phyloP scores from a whole-genome alignment of 108 stramenopile species.

The Epithemia pelagica region DNA sequence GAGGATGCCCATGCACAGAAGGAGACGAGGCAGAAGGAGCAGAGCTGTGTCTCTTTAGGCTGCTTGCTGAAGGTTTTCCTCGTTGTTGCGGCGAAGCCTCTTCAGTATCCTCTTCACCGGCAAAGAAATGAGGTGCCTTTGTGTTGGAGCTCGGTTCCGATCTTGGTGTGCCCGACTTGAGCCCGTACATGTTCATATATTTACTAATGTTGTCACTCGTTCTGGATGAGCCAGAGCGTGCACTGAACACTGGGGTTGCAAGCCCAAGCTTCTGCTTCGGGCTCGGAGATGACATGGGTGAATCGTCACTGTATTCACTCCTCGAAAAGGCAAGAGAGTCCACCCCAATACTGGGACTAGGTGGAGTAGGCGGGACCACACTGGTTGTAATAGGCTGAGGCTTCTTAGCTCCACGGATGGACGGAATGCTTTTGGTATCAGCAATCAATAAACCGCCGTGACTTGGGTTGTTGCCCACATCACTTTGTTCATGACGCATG shows the following conservation, averaged over 20 bases:
- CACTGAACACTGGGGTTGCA: background rate
- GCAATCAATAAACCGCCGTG: background rate
- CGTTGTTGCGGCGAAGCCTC: background rate
- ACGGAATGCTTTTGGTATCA: background rate
- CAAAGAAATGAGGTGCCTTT: background rate
- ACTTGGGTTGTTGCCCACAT: no score
- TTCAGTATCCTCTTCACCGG: background rate
- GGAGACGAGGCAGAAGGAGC: background rate
- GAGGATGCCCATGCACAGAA: background rate
- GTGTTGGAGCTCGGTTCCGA: background rate
- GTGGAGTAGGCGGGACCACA: background rate
- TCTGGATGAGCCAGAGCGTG: background rate
- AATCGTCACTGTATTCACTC: background rate
- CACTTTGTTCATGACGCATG: conserved; percentile 7
- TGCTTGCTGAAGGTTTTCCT: background rate
- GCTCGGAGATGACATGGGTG: background rate
- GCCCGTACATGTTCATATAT: background rate
- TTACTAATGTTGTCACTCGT: background rate
- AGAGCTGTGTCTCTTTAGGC: background rate
- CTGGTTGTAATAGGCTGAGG: background rate
- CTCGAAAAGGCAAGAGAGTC: background rate
- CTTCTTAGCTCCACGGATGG: background rate
- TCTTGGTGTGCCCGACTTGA: background rate
- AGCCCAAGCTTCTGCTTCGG: background rate
- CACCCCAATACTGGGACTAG: background rate